These are phyloP conservation scores for Aureobasidium sp. DNA, from an alignment of 2,329 filamentous ascomycete genomes.

Conservation along the genomic window DNA sequence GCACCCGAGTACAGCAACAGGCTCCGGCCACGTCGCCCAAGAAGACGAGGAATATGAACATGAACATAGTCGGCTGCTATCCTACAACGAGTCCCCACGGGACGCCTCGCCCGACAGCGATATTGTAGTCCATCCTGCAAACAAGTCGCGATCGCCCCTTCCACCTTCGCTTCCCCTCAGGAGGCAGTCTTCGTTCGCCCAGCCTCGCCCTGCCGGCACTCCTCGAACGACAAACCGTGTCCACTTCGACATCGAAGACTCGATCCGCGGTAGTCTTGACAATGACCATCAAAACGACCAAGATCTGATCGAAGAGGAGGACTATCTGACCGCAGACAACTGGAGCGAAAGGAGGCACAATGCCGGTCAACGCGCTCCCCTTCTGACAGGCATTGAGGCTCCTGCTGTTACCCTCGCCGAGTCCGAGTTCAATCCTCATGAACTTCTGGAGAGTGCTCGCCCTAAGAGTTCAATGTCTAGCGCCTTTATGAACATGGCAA, in stretches of 20 bases:
- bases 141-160: neutral
- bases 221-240: slow-evolving; percentile 63
- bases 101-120: slow-evolving; percentile 19
- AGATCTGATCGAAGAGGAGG: slow-evolving; percentile 49
- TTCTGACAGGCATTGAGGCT: slow-evolving; percentile 75
- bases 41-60: slow-evolving; percentile 19
- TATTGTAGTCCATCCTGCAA: slow-evolving; percentile 16
- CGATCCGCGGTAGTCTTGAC: slow-evolving; percentile 11
- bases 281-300: slow-evolving; percentile 14
- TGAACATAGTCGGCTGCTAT: slow-evolving; percentile 23
- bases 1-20: slow-evolving; percentile 18
- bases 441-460: slow-evolving; percentile 52
- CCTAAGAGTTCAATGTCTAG: slow-evolving; percentile 78
- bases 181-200: slow-evolving; percentile 36
- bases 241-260: slow-evolving; percentile 53
- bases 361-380: slow-evolving; percentile 49
- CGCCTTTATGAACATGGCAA: slow-evolving; percentile 99
- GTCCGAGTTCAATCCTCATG: slow-evolving; percentile 48
- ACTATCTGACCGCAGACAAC: slow-evolving; percentile 39
- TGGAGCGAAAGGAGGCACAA: slow-evolving; percentile 31
- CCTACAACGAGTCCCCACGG: slow-evolving; percentile 14
- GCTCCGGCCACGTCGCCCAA: slow-evolving; percentile 16
- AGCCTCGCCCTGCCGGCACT: slow-evolving; percentile 39
- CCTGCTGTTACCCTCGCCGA: slow-evolving; percentile 67
- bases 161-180: slow-evolving; percentile 12